A percentile compares a stretch with the other conserved stretches of the same genome.
phyloP scores from a whole-genome alignment of 352 stramenopile species.

The Pythium guiyangense region DNA sequence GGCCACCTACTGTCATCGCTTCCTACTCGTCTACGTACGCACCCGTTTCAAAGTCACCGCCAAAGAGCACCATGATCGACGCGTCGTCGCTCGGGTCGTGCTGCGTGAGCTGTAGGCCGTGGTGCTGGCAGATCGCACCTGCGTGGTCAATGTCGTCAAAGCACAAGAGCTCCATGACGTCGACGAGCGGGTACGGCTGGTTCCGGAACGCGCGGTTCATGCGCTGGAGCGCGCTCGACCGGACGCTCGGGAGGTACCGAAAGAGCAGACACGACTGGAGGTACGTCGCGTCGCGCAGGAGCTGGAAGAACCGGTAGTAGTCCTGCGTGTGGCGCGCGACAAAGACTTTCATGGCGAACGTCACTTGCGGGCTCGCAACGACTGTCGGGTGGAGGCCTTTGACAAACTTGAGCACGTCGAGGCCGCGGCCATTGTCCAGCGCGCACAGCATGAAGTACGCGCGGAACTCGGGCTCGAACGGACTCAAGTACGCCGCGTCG shows the following conservation, averaged over 20 bases:
- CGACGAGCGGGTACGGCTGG: slow-evolving; percentile 57
- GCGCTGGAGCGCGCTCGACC: slow-evolving; percentile 61
- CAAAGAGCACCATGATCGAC: slow-evolving; percentile 61
- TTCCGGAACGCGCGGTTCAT: slow-evolving; percentile 80
- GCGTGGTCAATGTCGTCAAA: slow-evolving; percentile 82
- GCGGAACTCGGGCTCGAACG: slow-evolving; percentile 83
- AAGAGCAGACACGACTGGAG: slow-evolving; percentile 83
- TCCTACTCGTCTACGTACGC: slow-evolving; percentile 1
- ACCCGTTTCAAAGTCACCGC: slow-evolving; percentile 76
- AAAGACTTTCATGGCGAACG: slow-evolving; percentile 87
- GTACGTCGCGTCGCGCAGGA: slow-evolving; percentile 71
- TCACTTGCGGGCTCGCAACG: slow-evolving; percentile 62
- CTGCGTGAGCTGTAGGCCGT: slow-evolving; percentile 55
- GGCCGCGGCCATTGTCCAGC: slow-evolving; percentile 74
- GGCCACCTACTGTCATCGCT: too few species aligned
- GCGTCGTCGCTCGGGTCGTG: slow-evolving; percentile 36
- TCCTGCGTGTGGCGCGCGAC: slow-evolving; percentile 81
- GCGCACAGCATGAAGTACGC: slow-evolving; percentile 86
- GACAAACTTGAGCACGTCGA: slow-evolving; percentile 86
- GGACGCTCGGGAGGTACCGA: slow-evolving; percentile 72
- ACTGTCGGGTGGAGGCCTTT: slow-evolving; percentile 62
- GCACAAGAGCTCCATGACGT: slow-evolving; percentile 64
- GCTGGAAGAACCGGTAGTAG: slow-evolving; percentile 80
- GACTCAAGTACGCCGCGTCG: slow-evolving; percentile 53
- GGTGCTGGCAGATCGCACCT: slow-evolving; percentile 51